These are phyloP conservation scores for Arctium minus DNA, from an alignment of 129 eudicot genomes.

Conservation along the genomic window DNA sequence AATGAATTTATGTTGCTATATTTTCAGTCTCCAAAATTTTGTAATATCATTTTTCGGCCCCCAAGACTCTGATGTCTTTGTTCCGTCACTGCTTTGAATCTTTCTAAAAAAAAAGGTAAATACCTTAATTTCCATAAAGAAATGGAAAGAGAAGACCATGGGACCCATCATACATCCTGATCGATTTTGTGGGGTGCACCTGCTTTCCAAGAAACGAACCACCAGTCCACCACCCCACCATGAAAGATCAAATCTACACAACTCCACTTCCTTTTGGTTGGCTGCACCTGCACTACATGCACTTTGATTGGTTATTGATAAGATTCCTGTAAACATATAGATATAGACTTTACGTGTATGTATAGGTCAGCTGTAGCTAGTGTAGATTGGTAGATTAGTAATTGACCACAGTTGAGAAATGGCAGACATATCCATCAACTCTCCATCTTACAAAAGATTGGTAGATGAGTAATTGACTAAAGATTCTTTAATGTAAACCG, in stretches of 20 bases:
- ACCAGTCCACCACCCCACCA: constrained; percentile 6
- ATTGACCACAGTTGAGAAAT: constrained; percentile 11
- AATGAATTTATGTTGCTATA: too few relatives aligned
- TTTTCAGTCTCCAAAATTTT: too few relatives aligned
- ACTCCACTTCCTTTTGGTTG: constrained; percentile 6
- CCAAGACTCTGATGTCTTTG: too few relatives aligned
- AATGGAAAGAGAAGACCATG: not conserved
- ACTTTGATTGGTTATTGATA: constrained; percentile 27
- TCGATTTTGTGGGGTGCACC: constrained; percentile 32
- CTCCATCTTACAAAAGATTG: not conserved
- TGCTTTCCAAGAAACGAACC: constrained; percentile 28
- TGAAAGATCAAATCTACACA: constrained; percentile 1
- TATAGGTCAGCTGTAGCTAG: constrained; percentile 8
- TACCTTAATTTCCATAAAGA: not conserved
- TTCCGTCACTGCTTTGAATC: not conserved
- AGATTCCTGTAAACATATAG: not conserved
- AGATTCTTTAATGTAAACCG: constrained; percentile 18
- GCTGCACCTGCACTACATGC: not conserved
- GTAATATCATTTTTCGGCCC: too few relatives aligned
- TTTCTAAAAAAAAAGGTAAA: constrained; percentile 11
- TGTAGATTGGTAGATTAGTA: too few relatives aligned
- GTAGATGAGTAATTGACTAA: not conserved
- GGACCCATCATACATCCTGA: constrained; percentile 17
- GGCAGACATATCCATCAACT: constrained; percentile 29
- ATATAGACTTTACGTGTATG: not conserved